phyloP scores from a whole-genome alignment of 2,329 filamentous ascomycete species.

The Byssochlamys sp. region DNA sequence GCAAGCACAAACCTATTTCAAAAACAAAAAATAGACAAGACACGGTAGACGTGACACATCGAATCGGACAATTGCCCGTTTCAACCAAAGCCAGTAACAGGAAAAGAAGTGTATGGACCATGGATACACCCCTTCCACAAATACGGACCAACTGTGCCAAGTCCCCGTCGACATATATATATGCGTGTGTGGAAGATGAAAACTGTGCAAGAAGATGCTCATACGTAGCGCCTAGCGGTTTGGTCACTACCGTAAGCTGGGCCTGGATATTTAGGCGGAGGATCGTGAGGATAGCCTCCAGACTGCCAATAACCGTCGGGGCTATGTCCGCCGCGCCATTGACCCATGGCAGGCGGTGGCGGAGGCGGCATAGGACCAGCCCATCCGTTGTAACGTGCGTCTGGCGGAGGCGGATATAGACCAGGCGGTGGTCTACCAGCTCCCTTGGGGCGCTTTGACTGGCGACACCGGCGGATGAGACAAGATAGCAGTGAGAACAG shows the following conservation, averaged over 20 bases:
- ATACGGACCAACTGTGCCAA: neutral
- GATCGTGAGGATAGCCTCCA: neutral
- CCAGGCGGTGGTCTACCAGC: constrained; percentile 6
- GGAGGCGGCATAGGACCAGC: constrained; percentile 5
- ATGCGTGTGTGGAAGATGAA: neutral
- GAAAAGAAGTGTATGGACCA: neutral
- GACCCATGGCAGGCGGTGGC: constrained; percentile 1
- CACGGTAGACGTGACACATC: neutral
- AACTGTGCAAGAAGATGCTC: neutral
- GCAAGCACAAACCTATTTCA: neutral
- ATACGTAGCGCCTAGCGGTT: neutral
- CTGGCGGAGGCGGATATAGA: neutral
- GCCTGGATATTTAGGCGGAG: constrained; percentile 2
- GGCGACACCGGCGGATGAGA: constrained; percentile 48
- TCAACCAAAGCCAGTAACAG: neutral
- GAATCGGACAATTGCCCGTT: neutral
- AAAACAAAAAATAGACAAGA: neutral
- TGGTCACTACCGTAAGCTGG: neutral
- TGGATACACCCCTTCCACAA: neutral
- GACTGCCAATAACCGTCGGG: neutral
- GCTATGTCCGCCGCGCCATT: neutral
- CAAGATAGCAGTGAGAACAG: constrained; percentile 61
- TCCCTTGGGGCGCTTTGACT: constrained; percentile 23
- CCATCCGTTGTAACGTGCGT: constrained; percentile 2
- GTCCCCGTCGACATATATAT: neutral